Conservation (phyloP, 2,329 filamentous ascomycete genomes). For the Westerdykella sp. region DNA sequence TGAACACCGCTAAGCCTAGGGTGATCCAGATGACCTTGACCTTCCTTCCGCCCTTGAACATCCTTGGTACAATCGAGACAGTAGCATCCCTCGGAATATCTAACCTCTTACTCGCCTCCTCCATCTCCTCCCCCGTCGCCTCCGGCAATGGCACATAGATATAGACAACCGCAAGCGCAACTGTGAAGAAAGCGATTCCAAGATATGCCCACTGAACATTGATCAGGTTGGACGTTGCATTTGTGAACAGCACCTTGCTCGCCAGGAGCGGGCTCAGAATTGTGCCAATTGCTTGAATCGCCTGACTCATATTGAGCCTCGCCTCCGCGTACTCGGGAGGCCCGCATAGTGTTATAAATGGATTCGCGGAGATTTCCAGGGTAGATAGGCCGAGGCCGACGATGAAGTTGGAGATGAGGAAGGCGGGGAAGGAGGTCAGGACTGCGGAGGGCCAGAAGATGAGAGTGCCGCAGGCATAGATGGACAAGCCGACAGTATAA, state of each 20-base stretch:
- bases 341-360: constrained; percentile 57
- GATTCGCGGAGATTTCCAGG: constrained; percentile 55
- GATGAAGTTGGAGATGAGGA: constrained; percentile 57
- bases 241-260: constrained; percentile 52
- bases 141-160: constrained; percentile 58
- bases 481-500: constrained; percentile 53
- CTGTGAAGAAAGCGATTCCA: constrained; percentile 56
- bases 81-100: constrained; percentile 35
- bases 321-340: constrained; percentile 56
- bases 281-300: constrained; percentile 55
- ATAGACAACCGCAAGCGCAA: constrained; percentile 53
- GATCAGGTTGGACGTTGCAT: constrained; percentile 46
- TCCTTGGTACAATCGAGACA: constrained; percentile 18
- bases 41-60: constrained; percentile 27
- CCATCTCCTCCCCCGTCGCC: constrained; percentile 55
- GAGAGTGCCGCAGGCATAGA: constrained; percentile 57
- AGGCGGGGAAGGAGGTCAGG: constrained; percentile 54
- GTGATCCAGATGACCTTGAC: constrained; percentile 52
- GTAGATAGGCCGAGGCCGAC: constrained; percentile 55
- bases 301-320: constrained; percentile 55
- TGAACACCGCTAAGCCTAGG: constrained; percentile 49
- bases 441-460: constrained; percentile 62
- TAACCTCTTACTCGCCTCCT: constrained; percentile 47
- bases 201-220: constrained; percentile 61
- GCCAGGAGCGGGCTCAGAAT: constrained; percentile 56